phyloP scores from a whole-genome alignment of 768 basidiomycete species.

The Solioccasus polychromus region DNA sequence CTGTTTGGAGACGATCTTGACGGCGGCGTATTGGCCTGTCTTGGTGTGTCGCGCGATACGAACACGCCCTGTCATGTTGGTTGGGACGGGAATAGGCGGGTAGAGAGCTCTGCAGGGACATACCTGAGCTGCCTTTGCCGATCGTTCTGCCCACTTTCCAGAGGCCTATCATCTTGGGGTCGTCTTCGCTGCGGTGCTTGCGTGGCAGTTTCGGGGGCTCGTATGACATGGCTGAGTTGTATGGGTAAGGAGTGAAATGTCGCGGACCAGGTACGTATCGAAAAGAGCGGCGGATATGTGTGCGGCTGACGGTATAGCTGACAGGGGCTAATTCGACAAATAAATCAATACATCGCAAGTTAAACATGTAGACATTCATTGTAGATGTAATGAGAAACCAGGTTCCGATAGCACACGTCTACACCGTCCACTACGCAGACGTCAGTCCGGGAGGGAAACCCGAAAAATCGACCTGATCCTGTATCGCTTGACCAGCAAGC shows the following conservation, averaged over 20 bases:
- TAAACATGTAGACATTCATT: no score
- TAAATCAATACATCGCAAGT: no score
- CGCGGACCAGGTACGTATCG: no score
- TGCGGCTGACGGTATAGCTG: slow-evolving; percentile 27
- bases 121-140: slow-evolving; percentile 78
- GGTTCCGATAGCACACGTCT: slow-evolving; percentile 12
- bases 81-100: background rate
- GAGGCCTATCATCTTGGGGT: slow-evolving; percentile 69
- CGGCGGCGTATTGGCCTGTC: slow-evolving; percentile 85
- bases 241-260: slow-evolving; percentile 22
- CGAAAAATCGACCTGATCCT: slow-evolving; percentile 94
- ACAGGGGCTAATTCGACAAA: slow-evolving; percentile 19
- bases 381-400: slow-evolving; percentile 23
- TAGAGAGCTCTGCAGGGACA: slow-evolving; percentile 11
- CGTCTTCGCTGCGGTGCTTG: slow-evolving; percentile 32
- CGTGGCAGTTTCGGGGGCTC: slow-evolving; percentile 30
- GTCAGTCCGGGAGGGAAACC: slow-evolving; percentile 82
- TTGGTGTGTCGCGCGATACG: slow-evolving; percentile 85
- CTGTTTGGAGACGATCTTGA: slow-evolving; percentile 90
- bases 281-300: no score
- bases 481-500: slow-evolving; percentile 63
- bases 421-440: slow-evolving; percentile 25
- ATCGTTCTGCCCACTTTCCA: slow-evolving; percentile 88
- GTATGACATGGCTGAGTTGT: slow-evolving; percentile 23
- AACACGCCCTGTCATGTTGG: slow-evolving; percentile 67